phyloP scores from a whole-genome alignment of 2,329 filamentous ascomycete genomes.

The Claviceps sp. region DNA sequence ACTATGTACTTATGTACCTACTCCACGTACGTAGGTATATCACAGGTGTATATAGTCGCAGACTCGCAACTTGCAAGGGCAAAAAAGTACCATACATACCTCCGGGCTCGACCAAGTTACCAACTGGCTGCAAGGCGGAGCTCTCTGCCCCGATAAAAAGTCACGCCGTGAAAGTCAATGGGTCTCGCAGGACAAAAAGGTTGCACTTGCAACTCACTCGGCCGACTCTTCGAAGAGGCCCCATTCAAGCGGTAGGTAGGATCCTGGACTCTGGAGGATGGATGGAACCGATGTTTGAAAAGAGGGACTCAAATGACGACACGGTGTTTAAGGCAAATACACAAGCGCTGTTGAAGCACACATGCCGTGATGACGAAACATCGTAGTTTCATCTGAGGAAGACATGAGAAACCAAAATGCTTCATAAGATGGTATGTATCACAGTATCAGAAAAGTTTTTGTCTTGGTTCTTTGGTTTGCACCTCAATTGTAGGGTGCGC shows the following conservation, averaged over 20 bases:
- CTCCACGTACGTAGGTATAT: too few relatives aligned
- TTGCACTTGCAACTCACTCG: neutral
- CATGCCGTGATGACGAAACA: neutral
- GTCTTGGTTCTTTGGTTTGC: too few relatives aligned
- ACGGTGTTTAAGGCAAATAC: neutral
- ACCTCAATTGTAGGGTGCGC: neutral
- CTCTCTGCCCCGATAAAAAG: neutral
- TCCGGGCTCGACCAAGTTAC: too few relatives aligned
- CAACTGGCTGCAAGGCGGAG: neutral
- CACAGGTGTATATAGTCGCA: too few relatives aligned
- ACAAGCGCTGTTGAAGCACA: neutral
- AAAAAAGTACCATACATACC: neutral
- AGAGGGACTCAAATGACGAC: neutral
- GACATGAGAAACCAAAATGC: neutral
- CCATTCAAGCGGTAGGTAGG: neutral
- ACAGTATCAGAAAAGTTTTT: too few relatives aligned
- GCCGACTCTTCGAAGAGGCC: neutral
- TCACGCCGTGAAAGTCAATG: neutral
- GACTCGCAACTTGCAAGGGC: too few relatives aligned
- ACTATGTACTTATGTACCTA: neutral
- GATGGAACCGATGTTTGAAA: neutral
- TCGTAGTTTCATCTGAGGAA: neutral
- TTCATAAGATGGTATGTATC: too few relatives aligned
- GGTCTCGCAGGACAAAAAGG: neutral
- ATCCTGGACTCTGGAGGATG: neutral